Evolutionary conservation across 257 asterid genomes (phyloP).

Genomic region (Catharanthus roseus): DNA sequence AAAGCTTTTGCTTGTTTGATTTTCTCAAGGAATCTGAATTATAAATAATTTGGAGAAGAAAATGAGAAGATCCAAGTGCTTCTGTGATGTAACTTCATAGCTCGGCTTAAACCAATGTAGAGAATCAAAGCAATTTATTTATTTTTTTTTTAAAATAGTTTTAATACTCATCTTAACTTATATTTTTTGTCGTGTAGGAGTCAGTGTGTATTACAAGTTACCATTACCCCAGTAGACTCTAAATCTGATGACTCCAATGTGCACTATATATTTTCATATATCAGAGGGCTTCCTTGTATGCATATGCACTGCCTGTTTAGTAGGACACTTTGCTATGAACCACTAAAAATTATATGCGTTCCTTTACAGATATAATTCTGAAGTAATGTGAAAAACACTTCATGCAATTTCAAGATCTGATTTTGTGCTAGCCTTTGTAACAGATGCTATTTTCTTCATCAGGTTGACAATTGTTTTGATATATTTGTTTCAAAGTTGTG

Average conservation of each 20-base stretch:
- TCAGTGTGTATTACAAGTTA: too few species aligned
- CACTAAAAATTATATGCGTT: background rate
- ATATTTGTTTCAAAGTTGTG: constrained; percentile 79
- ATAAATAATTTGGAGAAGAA: background rate
- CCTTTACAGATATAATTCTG: background rate
- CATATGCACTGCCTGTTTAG: background rate
- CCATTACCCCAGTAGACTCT: too few species aligned
- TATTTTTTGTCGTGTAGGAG: too few species aligned
- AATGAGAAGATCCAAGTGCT: too few species aligned
- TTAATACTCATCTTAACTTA: too few species aligned
- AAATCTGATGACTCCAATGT: too few species aligned
- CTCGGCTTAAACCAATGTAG: too few species aligned
- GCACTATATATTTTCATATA: background rate
- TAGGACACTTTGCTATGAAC: background rate
- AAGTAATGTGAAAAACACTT: background rate
- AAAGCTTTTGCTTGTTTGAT: background rate
- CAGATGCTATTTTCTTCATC: constrained; percentile 22
- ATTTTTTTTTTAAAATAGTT: too few species aligned
- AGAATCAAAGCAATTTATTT: too few species aligned
- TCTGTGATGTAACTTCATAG: too few species aligned
- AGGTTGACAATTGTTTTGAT: constrained; percentile 98
- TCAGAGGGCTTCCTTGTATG: background rate
- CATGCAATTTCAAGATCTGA: background rate
- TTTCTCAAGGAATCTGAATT: background rate
- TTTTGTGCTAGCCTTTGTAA: background rate